These are phyloP conservation scores for Monilinia fructigena DNA, from an alignment of 2,329 filamentous ascomycete genomes.

Conservation along the genomic window DNA sequence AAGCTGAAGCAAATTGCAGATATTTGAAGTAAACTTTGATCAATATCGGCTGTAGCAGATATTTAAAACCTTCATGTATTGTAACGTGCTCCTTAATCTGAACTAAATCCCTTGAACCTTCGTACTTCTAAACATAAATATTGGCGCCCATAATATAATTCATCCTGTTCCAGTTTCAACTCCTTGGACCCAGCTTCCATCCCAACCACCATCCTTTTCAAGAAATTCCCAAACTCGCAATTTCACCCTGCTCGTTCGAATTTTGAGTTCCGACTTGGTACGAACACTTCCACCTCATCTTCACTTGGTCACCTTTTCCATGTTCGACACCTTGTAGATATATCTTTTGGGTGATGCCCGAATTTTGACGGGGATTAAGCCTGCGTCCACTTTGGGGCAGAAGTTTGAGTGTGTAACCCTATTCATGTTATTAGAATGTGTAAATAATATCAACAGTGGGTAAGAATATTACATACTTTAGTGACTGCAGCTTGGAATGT, in stretches of 20 bases:
- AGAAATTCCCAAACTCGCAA: constrained; percentile 73
- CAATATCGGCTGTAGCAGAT: constrained; percentile 4
- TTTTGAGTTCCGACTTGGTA: constrained; percentile 68
- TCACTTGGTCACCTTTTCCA: constrained; percentile 71
- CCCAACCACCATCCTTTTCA: constrained; percentile 41
- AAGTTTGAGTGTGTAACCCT: constrained; percentile 80
- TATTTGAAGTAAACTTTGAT: background rate
- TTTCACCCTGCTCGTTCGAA: constrained; percentile 80
- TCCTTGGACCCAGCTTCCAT: background rate
- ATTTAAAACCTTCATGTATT: constrained; percentile 7
- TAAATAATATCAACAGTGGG: constrained; percentile 20
- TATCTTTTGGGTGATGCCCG: constrained; percentile 79
- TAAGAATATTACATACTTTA: constrained; percentile 59
- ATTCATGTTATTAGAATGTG: constrained; percentile 29
- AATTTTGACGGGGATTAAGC: constrained; percentile 66
- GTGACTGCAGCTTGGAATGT: constrained; percentile 93
- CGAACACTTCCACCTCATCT: constrained; percentile 83
- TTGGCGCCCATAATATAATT: constrained; percentile 2
- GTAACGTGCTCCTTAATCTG: background rate
- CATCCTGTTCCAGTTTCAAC: background rate
- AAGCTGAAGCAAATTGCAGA: background rate
- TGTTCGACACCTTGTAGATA: constrained; percentile 71
- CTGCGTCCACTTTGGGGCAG: constrained; percentile 80
- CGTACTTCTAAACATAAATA: constrained; percentile 5
- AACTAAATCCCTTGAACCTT: constrained; percentile 13